phyloP scores from a whole-genome alignment of 306 rosid species.

The Fragaria vesca region DNA sequence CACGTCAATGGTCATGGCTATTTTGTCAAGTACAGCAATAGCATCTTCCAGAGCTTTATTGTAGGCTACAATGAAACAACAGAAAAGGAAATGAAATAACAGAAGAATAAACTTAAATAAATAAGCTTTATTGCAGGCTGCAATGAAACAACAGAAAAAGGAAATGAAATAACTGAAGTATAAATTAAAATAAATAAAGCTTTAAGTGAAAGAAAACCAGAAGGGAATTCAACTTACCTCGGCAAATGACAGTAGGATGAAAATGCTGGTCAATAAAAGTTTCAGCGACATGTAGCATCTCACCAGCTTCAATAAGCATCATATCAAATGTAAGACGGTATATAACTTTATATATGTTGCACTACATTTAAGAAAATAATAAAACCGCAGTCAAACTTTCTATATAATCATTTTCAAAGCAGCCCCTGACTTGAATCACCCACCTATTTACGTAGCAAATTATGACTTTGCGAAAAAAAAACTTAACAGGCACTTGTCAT shows the following conservation, averaged over 20 bases:
- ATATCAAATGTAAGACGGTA: conserved; percentile 14
- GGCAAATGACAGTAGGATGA: conserved; percentile 96
- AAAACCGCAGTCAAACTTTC: not conserved
- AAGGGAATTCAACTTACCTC: conserved; percentile 39
- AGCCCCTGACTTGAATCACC: not conserved
- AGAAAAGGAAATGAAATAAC: conserved; percentile 3
- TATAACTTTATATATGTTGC: not conserved
- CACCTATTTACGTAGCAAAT: not conserved
- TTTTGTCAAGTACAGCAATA: conserved; percentile 81
- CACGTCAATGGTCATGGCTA: conserved; percentile 80
- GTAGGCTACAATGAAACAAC: conserved; percentile 58
- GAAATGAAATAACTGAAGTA: not conserved
- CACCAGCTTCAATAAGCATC: conserved; percentile 69
- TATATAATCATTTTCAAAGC: not conserved
- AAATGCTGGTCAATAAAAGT: conserved; percentile 81
- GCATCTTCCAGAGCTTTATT: conserved; percentile 98
- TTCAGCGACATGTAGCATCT: conserved; percentile 98
- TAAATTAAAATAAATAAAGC: not conserved
- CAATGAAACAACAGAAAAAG: conserved; percentile 18
- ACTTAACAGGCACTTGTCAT: not conserved
- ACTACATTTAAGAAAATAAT: not conserved
- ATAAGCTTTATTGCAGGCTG: conserved; percentile 56
- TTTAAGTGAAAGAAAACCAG: not conserved
- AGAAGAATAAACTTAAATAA: not conserved
- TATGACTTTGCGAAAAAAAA: no score